phyloP scores from a whole-genome alignment of 163 green algal genomes.

The Chloromonas sp. region DNA sequence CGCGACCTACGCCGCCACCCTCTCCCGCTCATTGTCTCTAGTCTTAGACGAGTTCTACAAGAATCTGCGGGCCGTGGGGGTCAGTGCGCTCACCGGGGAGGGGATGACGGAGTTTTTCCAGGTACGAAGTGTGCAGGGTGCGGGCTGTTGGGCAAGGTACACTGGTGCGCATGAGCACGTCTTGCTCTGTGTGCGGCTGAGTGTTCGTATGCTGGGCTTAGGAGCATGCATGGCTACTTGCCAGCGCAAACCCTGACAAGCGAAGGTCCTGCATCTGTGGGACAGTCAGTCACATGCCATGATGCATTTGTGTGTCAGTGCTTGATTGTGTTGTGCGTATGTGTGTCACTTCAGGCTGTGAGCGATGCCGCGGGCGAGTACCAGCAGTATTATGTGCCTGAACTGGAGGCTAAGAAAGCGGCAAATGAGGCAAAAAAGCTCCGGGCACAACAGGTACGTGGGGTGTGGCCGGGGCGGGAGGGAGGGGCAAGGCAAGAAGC shows the following conservation, averaged over 20 bases:
- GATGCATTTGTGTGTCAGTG: no score
- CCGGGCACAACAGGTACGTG: background rate
- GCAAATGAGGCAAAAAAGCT: constrained; percentile 13
- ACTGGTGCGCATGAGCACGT: background rate
- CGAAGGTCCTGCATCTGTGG: background rate
- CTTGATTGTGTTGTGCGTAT: background rate
- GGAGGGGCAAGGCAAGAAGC: background rate
- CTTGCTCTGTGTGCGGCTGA: background rate
- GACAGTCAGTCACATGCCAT: no score
- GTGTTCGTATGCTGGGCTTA: background rate
- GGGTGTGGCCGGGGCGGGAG: background rate
- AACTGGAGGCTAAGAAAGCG: constrained; percentile 40
- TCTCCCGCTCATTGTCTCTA: constrained; percentile 69
- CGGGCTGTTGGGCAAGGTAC: background rate
- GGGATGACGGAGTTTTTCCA: constrained; percentile 83
- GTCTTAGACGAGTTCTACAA: constrained; percentile 92
- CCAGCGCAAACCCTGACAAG: background rate
- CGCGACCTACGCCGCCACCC: constrained; percentile 69
- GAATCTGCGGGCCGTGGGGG: constrained; percentile 72
- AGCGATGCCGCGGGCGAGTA: constrained; percentile 57
- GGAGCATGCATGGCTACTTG: background rate
- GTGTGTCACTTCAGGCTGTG: constrained; percentile 34
- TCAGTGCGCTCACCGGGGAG: constrained; percentile 83
- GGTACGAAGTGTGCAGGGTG: constrained; percentile 12
- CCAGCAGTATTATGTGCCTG: constrained; percentile 58